Conservation (phyloP, 352 stramenopile species). For the Peronospora destructor region DNA sequence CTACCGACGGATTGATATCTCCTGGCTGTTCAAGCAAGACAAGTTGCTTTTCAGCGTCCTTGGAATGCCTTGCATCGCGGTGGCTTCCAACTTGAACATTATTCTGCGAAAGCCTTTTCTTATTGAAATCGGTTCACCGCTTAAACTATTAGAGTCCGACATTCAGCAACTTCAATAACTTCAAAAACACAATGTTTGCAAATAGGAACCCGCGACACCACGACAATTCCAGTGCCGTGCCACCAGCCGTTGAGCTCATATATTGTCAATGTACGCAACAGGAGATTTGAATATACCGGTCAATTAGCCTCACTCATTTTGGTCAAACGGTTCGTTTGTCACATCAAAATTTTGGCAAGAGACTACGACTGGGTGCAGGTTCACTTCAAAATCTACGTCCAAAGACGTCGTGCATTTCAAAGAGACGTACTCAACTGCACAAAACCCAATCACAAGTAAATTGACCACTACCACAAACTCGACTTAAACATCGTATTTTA, state of each 20-base stretch:
- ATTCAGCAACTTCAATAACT: not conserved
- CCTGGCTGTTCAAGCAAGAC: not conserved
- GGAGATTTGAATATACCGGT: too few species aligned
- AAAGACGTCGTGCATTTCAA: constrained; percentile 14
- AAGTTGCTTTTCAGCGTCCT: not conserved
- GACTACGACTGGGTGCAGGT: constrained; percentile 4
- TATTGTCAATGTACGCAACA: too few species aligned
- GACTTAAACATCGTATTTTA: not conserved
- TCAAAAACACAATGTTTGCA: not conserved
- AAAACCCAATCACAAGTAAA: not conserved
- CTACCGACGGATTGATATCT: not conserved
- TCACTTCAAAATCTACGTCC: constrained; percentile 32
- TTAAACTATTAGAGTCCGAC: not conserved
- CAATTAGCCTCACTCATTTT: too few species aligned
- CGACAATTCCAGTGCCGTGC: not conserved
- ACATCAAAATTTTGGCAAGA: constrained; percentile 18
- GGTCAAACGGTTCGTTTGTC: constrained; percentile 18
- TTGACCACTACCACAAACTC: not conserved
- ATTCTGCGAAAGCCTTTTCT: too few species aligned
- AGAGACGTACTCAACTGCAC: constrained; percentile 1
- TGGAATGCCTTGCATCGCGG: not conserved
- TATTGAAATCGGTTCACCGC: not conserved
- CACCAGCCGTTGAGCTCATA: too few species aligned
- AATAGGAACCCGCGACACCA: constrained; percentile 14
- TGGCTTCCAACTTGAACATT: not conserved